Conservation (phyloP, 176 grass and related monocot species). For the Sorghum bicolor region Sorghum_bicolor_NCBIv3 NC_012872.2:47365001-47365500, state of each 20-base stretch:
- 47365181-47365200: neutral
- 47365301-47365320: conserved; percentile 37
- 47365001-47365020: conserved; percentile 67
- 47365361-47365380: conserved; percentile 4
- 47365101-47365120: neutral
- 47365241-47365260: neutral
- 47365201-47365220: neutral
- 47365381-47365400: conserved; percentile 14
- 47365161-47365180: neutral
- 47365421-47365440: conserved; percentile 53
- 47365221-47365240: neutral
- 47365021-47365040: conserved; percentile 56
- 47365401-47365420: conserved; percentile 50
- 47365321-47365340: conserved; percentile 18
- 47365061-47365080: conserved; percentile 54
- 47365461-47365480: conserved; percentile 56
- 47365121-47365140: neutral
- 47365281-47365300: conserved; percentile 54
- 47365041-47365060: conserved; percentile 47
- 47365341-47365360: conserved; percentile 35
- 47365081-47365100: neutral
- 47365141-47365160: neutral
- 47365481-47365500: conserved; percentile 49
- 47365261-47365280: conserved; percentile 45
- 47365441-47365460: conserved; percentile 49